These are phyloP conservation scores for Colletotrichum sp. DNA, from an alignment of 2,329 filamentous ascomycete species.

Conservation along the genomic window DNA sequence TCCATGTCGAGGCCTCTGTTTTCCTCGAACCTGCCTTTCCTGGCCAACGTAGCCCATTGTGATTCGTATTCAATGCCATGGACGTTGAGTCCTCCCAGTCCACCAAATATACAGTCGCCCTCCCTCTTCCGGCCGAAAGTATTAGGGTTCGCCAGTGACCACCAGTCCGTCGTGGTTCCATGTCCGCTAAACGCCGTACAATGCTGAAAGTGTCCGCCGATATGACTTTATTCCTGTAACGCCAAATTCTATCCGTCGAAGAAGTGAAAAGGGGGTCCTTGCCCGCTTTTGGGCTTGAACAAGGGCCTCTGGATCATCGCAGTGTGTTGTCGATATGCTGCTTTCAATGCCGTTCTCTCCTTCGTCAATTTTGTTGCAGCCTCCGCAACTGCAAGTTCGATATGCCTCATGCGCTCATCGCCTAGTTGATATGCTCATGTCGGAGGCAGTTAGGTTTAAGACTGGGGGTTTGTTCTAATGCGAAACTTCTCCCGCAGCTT, in stretches of 20 bases:
- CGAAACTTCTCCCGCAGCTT: conserved; percentile 59
- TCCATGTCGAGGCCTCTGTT: background rate
- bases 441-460: background rate
- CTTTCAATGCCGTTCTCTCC: background rate
- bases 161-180: background rate
- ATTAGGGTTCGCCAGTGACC: background rate
- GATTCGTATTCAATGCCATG: background rate
- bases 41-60: background rate
- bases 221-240: background rate
- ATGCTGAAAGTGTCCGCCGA: conserved; percentile 12
- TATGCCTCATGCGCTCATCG: background rate
- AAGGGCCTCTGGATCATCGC: background rate
- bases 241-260: background rate
- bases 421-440: background rate
- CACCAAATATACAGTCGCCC: background rate
- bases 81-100: background rate
- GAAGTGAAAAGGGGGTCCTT: background rate
- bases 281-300: background rate
- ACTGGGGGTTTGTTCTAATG: conserved; percentile 53
- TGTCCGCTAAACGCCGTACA: conserved; percentile 20
- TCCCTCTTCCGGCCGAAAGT: background rate
- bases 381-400: background rate
- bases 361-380: background rate
- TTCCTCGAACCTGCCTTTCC: background rate
- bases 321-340: background rate